These are phyloP conservation scores for Wickerhamomyces sp. DNA, from an alignment of 1,139 yeast species.

Conservation along the genomic window DNA sequence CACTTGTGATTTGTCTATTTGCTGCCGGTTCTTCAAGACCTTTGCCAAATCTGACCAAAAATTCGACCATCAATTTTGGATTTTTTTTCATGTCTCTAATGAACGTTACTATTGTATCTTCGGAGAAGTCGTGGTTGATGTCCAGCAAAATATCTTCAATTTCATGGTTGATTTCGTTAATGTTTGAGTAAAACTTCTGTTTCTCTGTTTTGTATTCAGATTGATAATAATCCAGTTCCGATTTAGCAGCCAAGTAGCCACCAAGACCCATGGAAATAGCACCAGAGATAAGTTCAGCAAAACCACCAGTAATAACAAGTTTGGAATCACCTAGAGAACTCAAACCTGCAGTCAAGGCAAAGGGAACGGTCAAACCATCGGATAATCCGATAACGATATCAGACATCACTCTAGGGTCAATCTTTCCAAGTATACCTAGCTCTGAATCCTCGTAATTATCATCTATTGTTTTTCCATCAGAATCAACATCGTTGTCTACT, in stretches of 20 bases:
- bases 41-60: slow-evolving; percentile 69
- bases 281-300: slow-evolving; percentile 80
- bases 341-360: slow-evolving; percentile 78
- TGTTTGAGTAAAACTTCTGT: slow-evolving; percentile 59
- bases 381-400: slow-evolving; percentile 75
- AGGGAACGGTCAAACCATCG: slow-evolving; percentile 81
- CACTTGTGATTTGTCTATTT: slow-evolving; percentile 70
- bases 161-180: slow-evolving; percentile 57
- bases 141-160: slow-evolving; percentile 69
- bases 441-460: slow-evolving; percentile 5
- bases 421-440: slow-evolving; percentile 25
- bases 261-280: slow-evolving; percentile 86
- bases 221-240: slow-evolving; percentile 68
- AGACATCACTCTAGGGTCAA: slow-evolving; percentile 72
- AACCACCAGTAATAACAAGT: slow-evolving; percentile 78
- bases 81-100: slow-evolving; percentile 63
- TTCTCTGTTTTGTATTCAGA: slow-evolving; percentile 71
- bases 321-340: slow-evolving; percentile 72
- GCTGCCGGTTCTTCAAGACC: slow-evolving; percentile 83
- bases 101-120: slow-evolving; percentile 59
- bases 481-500: slow-evolving; percentile 1
- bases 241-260: slow-evolving; percentile 74
- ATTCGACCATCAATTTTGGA: slow-evolving; percentile 68
- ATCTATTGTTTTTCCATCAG: slow-evolving; percentile 8
- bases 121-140: slow-evolving; percentile 50